phyloP scores from a whole-genome alignment of 371 early-diverging fungal species.

The Syncephalastrum sp. region DNA sequence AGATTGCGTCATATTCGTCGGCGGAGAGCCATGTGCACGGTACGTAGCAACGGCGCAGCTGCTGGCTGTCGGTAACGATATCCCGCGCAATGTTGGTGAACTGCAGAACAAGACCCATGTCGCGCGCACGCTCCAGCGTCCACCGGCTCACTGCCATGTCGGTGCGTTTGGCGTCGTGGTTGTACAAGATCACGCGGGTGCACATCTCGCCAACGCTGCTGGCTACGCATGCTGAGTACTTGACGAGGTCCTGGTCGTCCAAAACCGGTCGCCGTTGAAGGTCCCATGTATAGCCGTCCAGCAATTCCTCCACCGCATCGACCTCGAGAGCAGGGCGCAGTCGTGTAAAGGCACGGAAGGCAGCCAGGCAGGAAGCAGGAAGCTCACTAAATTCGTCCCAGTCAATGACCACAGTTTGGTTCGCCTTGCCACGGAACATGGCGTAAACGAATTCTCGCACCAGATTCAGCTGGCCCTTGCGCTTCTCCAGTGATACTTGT shows the following conservation, averaged over 20 bases:
- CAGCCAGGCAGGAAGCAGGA: conserved; percentile 27
- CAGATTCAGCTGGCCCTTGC: conserved; percentile 22
- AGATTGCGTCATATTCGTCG: conserved; percentile 14
- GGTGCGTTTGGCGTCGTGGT: neutral
- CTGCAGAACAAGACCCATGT: conserved; percentile 63
- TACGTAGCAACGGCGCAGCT: conserved; percentile 51
- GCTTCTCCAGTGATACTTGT: conserved; percentile 18
- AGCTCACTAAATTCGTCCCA: conserved; percentile 27
- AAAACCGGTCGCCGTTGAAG: conserved; percentile 29
- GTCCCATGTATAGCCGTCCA: conserved; percentile 59
- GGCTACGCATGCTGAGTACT: conserved; percentile 57
- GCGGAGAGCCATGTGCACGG: conserved; percentile 37
- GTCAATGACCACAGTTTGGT: conserved; percentile 14
- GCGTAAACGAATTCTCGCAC: conserved; percentile 28
- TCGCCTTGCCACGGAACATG: conserved; percentile 25
- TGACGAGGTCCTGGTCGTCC: conserved; percentile 38
- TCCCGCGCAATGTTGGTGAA: conserved; percentile 62
- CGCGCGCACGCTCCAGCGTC: conserved; percentile 42
- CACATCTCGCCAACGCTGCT: conserved; percentile 62
- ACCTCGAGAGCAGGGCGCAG: conserved; percentile 39
- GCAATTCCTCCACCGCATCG: conserved; percentile 44
- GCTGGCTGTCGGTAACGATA: conserved; percentile 55
- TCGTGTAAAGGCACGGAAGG: conserved; percentile 37
- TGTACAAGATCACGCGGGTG: conserved; percentile 26
- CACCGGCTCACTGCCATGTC: conserved; percentile 11